Evolutionary conservation across 352 stramenopile species (phyloP), one percentile per base, ranked within the genome.

Genomic region (Globisporangium abappressorium): DNA sequence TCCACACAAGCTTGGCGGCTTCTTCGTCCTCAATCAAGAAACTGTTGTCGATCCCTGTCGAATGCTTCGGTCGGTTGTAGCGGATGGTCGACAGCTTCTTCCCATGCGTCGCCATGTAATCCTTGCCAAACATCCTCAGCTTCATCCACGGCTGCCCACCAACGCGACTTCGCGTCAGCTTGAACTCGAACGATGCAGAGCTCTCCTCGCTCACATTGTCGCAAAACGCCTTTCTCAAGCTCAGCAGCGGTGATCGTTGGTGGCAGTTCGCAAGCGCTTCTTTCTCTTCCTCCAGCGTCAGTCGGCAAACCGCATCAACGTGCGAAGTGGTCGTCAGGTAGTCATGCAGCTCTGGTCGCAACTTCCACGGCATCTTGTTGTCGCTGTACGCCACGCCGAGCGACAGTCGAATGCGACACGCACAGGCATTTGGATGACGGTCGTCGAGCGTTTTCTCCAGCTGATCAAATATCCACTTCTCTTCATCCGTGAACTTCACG

Each of bases 391-490:
- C 80, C 73, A 86, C 98, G 58, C 74, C 92, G 63, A 87, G 92
- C 54, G 71, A 96, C 72, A 89, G 85, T 62, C 75, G 92, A 58
- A 99, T 89, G 61, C 97, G 89, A 71, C 95, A 99, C 9, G 97
- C 97, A 75, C 97, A 97, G 3, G 96, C 95, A 84, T 99, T 94
- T 20, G 97, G 96, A 65, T 98, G 92, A 28, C 92, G 92, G 64
- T 99, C 96, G 69, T 98, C 97, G 4, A 98, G 84, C 11, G 97
- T 90, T 66, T 98, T 98, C 43, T 87, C 82, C 22, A 99, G 71
- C 69, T 99, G 95, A 54, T 98, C 95, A 64, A 99, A 99, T 64
- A 99, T 97, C 85, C 98, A 97, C 70, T 94, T 89, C 74, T 99
- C 97, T 81, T 99, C 97, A 33, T 97, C 83, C 3, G 85, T 98